A percentile compares a stretch with the other conserved stretches of the same genome.
Conservation (phyloP, 495 filamentous ascomycete genomes). For the Xylaria intraflava region DNA sequence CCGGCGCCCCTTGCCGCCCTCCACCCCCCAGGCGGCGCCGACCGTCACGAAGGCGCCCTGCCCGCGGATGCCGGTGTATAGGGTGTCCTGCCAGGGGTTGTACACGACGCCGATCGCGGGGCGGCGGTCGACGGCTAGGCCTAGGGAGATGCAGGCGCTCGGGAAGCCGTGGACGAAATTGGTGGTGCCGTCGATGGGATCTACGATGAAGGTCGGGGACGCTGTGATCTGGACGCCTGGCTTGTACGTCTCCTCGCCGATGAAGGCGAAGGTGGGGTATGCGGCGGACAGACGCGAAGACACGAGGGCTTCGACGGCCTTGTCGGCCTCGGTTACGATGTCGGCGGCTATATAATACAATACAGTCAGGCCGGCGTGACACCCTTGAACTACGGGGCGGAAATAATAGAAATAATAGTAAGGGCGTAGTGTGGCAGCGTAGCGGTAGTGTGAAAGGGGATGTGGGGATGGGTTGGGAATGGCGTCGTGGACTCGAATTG, state of each 20-base stretch:
- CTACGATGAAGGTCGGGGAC: slow-evolving; percentile 76
- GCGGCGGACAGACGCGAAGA: slow-evolving; percentile 51
- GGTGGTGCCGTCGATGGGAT: slow-evolving; percentile 84
- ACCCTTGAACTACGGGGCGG: too few species aligned
- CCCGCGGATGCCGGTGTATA: slow-evolving; percentile 67
- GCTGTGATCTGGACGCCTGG: slow-evolving; percentile 56
- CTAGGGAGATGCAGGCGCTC: slow-evolving; percentile 74
- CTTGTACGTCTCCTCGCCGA: slow-evolving; percentile 82
- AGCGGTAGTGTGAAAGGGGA: neutral
- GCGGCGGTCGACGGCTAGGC: slow-evolving; percentile 54
- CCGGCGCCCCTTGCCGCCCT: slow-evolving; percentile 19
- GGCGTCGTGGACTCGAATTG: neutral
- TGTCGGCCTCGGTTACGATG: slow-evolving; percentile 82
- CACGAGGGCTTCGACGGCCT: slow-evolving; percentile 72
- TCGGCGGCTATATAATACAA: slow-evolving; percentile 53
- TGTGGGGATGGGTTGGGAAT: neutral
- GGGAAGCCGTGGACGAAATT: slow-evolving; percentile 86
- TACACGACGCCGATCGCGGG: slow-evolving; percentile 77
- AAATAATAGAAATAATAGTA: too few species aligned
- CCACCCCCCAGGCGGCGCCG: slow-evolving; percentile 27
- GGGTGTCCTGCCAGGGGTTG: slow-evolving; percentile 64
- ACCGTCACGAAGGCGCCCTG: slow-evolving; percentile 56
- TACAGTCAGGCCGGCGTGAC: too few species aligned
- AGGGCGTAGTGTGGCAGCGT: too few species aligned
- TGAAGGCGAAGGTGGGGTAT: slow-evolving; percentile 67